Conservation (phyloP, 2,329 filamentous ascomycete genomes). For the Diaporthe batatas region DNA sequence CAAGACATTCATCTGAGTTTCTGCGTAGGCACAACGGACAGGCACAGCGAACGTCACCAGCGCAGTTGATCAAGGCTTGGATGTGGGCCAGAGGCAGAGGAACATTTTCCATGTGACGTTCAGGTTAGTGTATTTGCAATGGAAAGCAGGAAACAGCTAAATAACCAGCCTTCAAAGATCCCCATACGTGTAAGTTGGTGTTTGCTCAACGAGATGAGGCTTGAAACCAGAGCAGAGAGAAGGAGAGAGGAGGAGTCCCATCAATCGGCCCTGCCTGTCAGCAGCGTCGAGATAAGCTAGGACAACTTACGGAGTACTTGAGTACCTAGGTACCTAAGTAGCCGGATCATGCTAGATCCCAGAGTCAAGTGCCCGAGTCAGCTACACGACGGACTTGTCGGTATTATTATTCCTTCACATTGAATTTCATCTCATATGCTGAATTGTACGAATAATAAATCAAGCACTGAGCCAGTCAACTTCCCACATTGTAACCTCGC, state of each 20-base stretch:
- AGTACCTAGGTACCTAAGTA: too few relatives aligned
- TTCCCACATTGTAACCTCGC: background rate
- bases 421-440: background rate
- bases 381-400: too few relatives aligned
- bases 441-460: background rate
- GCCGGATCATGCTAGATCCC: background rate
- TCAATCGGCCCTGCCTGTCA: background rate
- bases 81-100: too few relatives aligned
- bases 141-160: background rate
- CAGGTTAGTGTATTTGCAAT: background rate
- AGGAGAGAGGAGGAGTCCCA: too few relatives aligned
- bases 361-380: background rate
- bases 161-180: background rate
- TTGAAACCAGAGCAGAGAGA: background rate
- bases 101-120: background rate
- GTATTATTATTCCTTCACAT: background rate
- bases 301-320: background rate
- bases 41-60: too few relatives aligned
- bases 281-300: background rate
- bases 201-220: background rate
- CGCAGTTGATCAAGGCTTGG: too few relatives aligned
- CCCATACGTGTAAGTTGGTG: background rate
- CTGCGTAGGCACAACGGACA: too few relatives aligned
- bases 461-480: background rate
- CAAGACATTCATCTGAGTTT: too few relatives aligned